Evolutionary conservation across 345 rosid species (phyloP), one percentile per base, ranked within the genome.

Genomic region (Eucalyptus shirleyi): DNA sequence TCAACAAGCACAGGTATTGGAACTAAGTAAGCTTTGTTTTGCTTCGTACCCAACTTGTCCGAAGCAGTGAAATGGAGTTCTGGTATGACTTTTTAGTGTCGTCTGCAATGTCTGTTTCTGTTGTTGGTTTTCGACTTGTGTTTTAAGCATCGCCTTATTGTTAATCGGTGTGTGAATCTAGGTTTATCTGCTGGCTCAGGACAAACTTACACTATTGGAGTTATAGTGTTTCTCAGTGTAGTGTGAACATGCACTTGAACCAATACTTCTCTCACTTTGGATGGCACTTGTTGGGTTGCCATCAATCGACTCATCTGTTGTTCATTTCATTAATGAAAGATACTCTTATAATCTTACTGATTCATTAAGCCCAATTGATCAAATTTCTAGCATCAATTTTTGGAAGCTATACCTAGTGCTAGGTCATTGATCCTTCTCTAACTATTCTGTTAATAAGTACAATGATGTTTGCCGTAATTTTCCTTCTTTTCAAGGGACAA

Each of bases 1-100:
- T 98, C 90, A 97, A 96, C 65, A 98, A 95, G 93, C 97, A 97
- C 53, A 96, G 96, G 98, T 96, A 60, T 15, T 50, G 32, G 24
- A 28, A 34, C 59, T 6, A 23, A 23, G 44, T 37, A 88, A 40
- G 88, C 86, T 86, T 89, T 60, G 14, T 10, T 80, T 28, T 86
- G 26, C 88, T 50, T 88, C 21, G 26, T 89, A 30, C 87, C 56
- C 37, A 72, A 14, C 8, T 37, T 77, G 59, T 56, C 51, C 87
- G 87, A 28, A 18, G 55, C 87, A 28, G 51, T 45, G 34, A 28
- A 86, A 45, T 86, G 55, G 21, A 86, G 56, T 86, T 86, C 44
- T 6, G 19, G 83, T 77, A 21, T 40, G 83, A 21, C 47, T 40
- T 77, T 77, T 77, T 21, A 77, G 47, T 77, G 83, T 40, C 83